Base-by-base conservation (phyloP, 768 basidiomycete genomes). In the Amanita molliuscula region DNA sequence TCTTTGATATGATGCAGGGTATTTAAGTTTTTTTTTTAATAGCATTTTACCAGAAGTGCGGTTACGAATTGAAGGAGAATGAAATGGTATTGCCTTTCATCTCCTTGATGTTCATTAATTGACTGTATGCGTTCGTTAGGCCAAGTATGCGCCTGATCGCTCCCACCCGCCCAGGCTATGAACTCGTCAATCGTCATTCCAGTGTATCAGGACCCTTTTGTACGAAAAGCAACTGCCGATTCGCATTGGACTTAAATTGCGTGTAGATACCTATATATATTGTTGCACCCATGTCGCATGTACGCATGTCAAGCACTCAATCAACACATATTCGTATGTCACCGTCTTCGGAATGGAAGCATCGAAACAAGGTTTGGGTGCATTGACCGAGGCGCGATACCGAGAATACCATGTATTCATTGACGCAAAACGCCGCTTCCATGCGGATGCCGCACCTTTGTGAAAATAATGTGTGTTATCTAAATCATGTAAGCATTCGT, bases 31-130 rank as follows among this genome's bases (percentile, higher is more conserved):
- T n/a, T 36, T 21, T 13, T 36, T 34, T 40, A 54, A 26, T 61
- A 96, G 94, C 88, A 7, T 99, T 99, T 70, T 99, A 99, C 65
- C 74, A 91, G 65, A 98, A 98, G 67, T 99, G 95, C 62, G 95
- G 95, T 18, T 96, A 70, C 60, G 74, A 78, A 65, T 85, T 82
- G 71, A 95, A 93, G 67, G 94, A 94, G 67, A 82, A 78, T 58
- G 89, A 96, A 66, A 98, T 98, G 94, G 94, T 85, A 50, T n/a
- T n/a, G n/a, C 11, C 9, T 20, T 13, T 3, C 15, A 18, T 21
- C 34, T 18, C 15, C 3, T 36, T 21, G 18, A 5, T 13, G 37
- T 25, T 10, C 23, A 16, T 33, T 11, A 18, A 38, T 36, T 42
- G 36, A 41, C 28, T n/a, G 36, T 20, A 31, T 49, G 8, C 20